Percentiles rank a stretch among this genome's conserved stretches.
Evolutionary conservation across 495 filamentous ascomycete species (phyloP).

Genomic region (Trichoderma orchidacearum): DNA sequence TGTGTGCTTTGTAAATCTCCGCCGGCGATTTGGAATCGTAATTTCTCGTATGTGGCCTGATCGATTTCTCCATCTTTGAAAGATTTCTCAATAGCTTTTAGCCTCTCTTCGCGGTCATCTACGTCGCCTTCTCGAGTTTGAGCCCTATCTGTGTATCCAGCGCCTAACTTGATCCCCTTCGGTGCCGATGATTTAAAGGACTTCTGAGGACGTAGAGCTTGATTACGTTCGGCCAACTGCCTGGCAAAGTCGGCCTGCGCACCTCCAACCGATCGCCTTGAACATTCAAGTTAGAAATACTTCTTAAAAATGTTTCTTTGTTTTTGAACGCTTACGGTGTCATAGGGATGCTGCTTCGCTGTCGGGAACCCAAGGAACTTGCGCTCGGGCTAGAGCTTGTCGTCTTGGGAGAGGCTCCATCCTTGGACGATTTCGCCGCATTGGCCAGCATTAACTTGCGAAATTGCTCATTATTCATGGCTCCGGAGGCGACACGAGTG

Average conservation of each 20-base stretch:
- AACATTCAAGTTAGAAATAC: slow-evolving; percentile 9
- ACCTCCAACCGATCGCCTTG: slow-evolving; percentile 53
- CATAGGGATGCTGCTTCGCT: slow-evolving; percentile 72
- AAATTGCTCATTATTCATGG: slow-evolving; percentile 96
- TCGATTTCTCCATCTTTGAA: slow-evolving; percentile 76
- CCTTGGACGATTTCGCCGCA: slow-evolving; percentile 18
- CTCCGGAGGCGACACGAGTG: neutral
- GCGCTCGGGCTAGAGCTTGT: slow-evolving; percentile 12
- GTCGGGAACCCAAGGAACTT: slow-evolving; percentile 45
- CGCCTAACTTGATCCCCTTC: slow-evolving; percentile 65
- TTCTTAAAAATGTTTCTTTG: neutral
- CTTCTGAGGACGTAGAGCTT: slow-evolving; percentile 39
- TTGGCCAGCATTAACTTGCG: slow-evolving; percentile 62
- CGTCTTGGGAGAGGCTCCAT: slow-evolving; percentile 21
- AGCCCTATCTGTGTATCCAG: slow-evolving; percentile 81
- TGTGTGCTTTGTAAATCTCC: slow-evolving; percentile 70
- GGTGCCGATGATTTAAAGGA: slow-evolving; percentile 70
- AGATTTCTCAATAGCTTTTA: slow-evolving; percentile 70
- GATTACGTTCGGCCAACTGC: slow-evolving; percentile 69
- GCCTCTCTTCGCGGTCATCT: slow-evolving; percentile 45
- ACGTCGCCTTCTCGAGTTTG: slow-evolving; percentile 38
- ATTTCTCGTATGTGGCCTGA: slow-evolving; percentile 53
- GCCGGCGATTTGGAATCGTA: slow-evolving; percentile 64
- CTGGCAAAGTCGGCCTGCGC: slow-evolving; percentile 61
- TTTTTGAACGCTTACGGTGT: slow-evolving; percentile 46